A percentile compares a stretch with the other conserved stretches of the same genome.
Evolutionary conservation across 306 rosid species (phyloP).

Genomic region (Casuarina cunninghamiana): DNA sequence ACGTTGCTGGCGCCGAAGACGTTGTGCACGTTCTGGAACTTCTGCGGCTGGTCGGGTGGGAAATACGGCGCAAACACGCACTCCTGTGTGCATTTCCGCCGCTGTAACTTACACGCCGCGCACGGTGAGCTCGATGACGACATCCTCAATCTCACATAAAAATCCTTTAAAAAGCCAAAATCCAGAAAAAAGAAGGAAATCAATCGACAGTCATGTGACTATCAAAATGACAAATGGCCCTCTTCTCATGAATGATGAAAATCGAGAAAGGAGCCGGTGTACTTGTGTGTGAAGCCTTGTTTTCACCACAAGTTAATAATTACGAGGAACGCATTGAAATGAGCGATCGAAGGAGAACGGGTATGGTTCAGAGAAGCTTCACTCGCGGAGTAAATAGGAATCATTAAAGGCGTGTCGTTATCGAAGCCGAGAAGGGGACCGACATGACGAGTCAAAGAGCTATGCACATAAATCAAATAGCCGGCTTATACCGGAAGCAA

Average conservation of each 20-base stretch:
- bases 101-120: conserved; percentile 79
- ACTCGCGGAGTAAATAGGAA: neutral
- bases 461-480: conserved; percentile 20
- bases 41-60: conserved; percentile 90
- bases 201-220: conserved; percentile 12
- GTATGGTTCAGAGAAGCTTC: conserved; percentile 27
- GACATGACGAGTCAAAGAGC: conserved; percentile 25
- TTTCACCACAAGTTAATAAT: neutral
- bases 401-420: conserved; percentile 26
- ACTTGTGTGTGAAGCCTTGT: neutral
- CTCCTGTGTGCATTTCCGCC: conserved; percentile 90
- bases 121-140: conserved; percentile 77
- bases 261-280: neutral
- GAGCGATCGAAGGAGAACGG: conserved; percentile 20
- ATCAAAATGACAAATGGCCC: neutral
- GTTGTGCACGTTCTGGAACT: conserved; percentile 77
- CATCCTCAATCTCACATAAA: conserved; percentile 25
- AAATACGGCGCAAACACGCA: conserved; percentile 94
- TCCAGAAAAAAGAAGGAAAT: conserved; percentile 13
- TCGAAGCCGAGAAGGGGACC: conserved; percentile 24
- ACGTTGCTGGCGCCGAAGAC: conserved; percentile 95
- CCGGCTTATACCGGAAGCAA: conserved; percentile 23
- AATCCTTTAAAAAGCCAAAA: neutral
- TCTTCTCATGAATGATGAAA: neutral
- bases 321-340: conserved; percentile 24